These are phyloP conservation scores for Bipolaris sorokiniana DNA, from an alignment of 2,329 filamentous ascomycete genomes.

Conservation along the genomic window DNA sequence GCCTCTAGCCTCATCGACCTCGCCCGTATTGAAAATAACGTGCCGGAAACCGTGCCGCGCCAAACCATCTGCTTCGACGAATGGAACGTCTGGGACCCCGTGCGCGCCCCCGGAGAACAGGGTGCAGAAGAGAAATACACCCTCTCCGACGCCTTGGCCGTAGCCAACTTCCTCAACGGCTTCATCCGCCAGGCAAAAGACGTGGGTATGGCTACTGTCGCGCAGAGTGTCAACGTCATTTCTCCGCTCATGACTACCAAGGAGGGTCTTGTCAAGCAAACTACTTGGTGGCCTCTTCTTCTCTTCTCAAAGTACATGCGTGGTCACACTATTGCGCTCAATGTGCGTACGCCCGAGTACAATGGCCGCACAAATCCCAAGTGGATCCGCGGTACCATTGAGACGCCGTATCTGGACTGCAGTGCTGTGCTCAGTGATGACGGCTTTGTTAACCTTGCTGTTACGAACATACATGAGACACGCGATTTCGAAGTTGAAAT, in stretches of 20 bases:
- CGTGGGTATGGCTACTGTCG: slow-evolving; percentile 80
- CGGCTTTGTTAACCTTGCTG: slow-evolving; percentile 69
- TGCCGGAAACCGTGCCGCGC: slow-evolving; percentile 64
- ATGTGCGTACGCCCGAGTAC: slow-evolving; percentile 69
- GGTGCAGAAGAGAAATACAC: slow-evolving; percentile 76
- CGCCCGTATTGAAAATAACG: slow-evolving; percentile 71
- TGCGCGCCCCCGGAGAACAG: slow-evolving; percentile 70
- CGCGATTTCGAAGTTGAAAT: slow-evolving; percentile 65
- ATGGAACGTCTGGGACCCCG: slow-evolving; percentile 84
- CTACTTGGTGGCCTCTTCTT: slow-evolving; percentile 76
- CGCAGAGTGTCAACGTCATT: slow-evolving; percentile 79
- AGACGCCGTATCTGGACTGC: slow-evolving; percentile 74
- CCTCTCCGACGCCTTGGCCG: slow-evolving; percentile 76
- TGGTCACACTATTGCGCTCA: slow-evolving; percentile 69
- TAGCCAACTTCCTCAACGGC: slow-evolving; percentile 76
- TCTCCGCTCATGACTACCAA: slow-evolving; percentile 74
- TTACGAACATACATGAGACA: slow-evolving; percentile 72
- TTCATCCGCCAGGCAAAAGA: slow-evolving; percentile 74
- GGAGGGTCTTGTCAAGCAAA: slow-evolving; percentile 70
- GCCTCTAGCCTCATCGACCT: slow-evolving; percentile 73
- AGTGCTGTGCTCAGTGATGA: slow-evolving; percentile 65
- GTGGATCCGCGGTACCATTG: slow-evolving; percentile 69
- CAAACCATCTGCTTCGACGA: slow-evolving; percentile 82
- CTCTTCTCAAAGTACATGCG: slow-evolving; percentile 76
- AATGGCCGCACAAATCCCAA: slow-evolving; percentile 68